Conservation (phyloP, 257 asterid species). For the Solanum piurae region DNA sequence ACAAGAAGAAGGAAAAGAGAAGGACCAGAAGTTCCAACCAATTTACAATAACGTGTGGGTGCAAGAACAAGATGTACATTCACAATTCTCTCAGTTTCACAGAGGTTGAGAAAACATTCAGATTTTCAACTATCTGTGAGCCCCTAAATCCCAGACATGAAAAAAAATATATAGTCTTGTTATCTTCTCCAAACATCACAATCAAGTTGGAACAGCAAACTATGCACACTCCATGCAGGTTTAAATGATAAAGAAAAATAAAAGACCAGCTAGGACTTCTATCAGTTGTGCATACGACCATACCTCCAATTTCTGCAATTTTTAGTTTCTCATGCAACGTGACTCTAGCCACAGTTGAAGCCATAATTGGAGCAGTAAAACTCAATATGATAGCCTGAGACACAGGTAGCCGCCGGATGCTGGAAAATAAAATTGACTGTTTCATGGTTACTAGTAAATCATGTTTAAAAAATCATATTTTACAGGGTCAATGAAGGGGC, state of each 20-base stretch:
- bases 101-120: background rate
- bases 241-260: background rate
- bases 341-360: conserved; percentile 23
- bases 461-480: background rate
- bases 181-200: background rate
- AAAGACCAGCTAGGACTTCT: background rate
- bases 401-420: conserved; percentile 27
- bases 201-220: background rate
- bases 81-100: background rate
- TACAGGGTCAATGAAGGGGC: background rate
- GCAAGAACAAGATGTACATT: background rate
- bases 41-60: background rate
- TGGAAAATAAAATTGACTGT: conserved; percentile 17
- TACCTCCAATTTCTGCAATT: conserved; percentile 32
- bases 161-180: background rate
- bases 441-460: conserved; percentile 16
- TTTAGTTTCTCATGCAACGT: conserved; percentile 28
- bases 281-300: background rate
- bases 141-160: background rate
- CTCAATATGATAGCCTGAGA: conserved; percentile 26
- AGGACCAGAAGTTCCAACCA: background rate
- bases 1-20: background rate
- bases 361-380: conserved; percentile 32
- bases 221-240: background rate
- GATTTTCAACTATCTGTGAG: background rate